Evolutionary conservation across 768 basidiomycete genomes (phyloP).

Genomic region (Hysterangium stoloniferum): DNA sequence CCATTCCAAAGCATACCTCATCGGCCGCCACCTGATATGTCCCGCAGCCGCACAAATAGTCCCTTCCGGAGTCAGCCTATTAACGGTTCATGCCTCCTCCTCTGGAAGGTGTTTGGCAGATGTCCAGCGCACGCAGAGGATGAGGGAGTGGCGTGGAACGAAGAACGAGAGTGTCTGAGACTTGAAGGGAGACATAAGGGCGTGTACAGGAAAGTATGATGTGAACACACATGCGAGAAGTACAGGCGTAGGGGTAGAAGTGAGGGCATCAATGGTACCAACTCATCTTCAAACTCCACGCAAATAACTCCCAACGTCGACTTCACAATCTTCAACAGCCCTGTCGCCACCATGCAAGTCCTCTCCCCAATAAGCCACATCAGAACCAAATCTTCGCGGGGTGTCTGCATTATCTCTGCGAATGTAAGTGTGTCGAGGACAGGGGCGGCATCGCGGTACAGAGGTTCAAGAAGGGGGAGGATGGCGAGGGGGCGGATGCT

Average conservation of each 20-base stretch:
- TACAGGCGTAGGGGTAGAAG: too few species aligned
- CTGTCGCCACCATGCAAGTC: background rate
- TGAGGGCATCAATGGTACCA: background rate
- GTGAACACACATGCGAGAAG: too few species aligned
- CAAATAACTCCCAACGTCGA: background rate
- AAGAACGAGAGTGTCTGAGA: slow-evolving; percentile 60
- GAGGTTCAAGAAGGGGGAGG: slow-evolving; percentile 72
- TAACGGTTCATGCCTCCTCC: slow-evolving; percentile 70
- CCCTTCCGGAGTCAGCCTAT: slow-evolving; percentile 47
- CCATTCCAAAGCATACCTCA: slow-evolving; percentile 69
- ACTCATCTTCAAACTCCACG: background rate
- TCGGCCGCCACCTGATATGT: slow-evolving; percentile 66
- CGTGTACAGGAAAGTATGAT: background rate
- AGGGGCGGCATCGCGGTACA: slow-evolving; percentile 82
- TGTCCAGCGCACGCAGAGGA: slow-evolving; percentile 76
- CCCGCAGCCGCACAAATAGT: slow-evolving; percentile 56
- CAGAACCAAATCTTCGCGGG: slow-evolving; percentile 14
- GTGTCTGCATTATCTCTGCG: background rate
- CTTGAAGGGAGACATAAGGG: slow-evolving; percentile 64
- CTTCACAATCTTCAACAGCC: background rate
- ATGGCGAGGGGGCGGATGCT: slow-evolving; percentile 59
- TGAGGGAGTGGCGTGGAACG: slow-evolving; percentile 60
- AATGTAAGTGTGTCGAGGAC: slow-evolving; percentile 23
- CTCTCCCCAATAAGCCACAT: slow-evolving; percentile 8
- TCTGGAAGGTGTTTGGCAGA: slow-evolving; percentile 83